These are phyloP conservation scores for Kluyveromyces marxianus DNA, from an alignment of 1,139 yeast genomes.

Conservation along the genomic window DNA sequence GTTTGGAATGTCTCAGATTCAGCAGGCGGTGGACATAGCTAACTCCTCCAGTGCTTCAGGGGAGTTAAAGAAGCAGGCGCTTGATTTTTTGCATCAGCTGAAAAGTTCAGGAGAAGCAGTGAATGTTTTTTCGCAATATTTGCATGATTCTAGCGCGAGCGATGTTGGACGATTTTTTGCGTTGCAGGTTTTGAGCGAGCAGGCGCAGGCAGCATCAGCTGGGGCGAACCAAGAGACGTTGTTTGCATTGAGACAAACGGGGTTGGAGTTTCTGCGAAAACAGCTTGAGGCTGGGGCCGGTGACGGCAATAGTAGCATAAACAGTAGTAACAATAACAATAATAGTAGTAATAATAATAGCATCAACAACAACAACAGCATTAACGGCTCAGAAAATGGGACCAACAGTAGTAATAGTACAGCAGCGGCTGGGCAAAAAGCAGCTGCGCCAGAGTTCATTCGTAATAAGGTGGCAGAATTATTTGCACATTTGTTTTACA, in stretches of 20 bases:
- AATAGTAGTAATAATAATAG: too few species aligned
- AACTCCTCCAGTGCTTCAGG: slow-evolving; percentile 70
- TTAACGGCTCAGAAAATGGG: too few species aligned
- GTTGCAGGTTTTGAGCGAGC: slow-evolving; percentile 69
- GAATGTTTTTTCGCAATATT: slow-evolving; percentile 62
- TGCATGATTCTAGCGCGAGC: slow-evolving; percentile 38
- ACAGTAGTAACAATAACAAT: too few species aligned
- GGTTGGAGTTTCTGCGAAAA: slow-evolving; percentile 36
- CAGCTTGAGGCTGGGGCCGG: slow-evolving; percentile 23
- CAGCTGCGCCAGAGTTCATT: slow-evolving; percentile 52
- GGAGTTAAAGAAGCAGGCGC: slow-evolving; percentile 71
- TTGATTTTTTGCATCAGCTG: slow-evolving; percentile 67
- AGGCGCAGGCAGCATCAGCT: slow-evolving; percentile 31
- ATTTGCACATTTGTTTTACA: slow-evolving; percentile 61
- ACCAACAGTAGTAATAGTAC: neutral
- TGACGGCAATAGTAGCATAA: neutral
- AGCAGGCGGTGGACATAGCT: slow-evolving; percentile 89
- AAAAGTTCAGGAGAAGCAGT: slow-evolving; percentile 75
- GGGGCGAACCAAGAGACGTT: slow-evolving; percentile 10
- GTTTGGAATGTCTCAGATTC: slow-evolving; percentile 62
- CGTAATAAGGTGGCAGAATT: slow-evolving; percentile 76
- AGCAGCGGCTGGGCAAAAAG: slow-evolving; percentile 4
- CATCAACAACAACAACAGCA: too few species aligned
- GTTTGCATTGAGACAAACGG: slow-evolving; percentile 34
- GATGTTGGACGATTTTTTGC: slow-evolving; percentile 67